phyloP scores from a whole-genome alignment of 1,284 basidiomycete species.

The Rhodotorula mucilaginosa region DNA sequence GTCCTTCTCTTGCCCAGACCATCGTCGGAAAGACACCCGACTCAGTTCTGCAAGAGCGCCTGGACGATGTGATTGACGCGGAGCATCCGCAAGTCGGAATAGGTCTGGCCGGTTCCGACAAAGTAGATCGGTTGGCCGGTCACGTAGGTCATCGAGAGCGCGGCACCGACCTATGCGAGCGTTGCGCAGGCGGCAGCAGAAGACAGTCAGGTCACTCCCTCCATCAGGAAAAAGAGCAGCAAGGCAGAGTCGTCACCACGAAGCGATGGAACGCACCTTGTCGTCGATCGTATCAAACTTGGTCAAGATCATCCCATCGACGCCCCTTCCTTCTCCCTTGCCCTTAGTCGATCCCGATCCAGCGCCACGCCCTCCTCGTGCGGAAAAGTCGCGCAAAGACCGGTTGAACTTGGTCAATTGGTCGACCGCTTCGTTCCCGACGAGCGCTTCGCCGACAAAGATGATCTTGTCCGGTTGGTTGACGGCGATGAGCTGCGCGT shows the following conservation, averaged over 20 bases:
- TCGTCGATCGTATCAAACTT: slow-evolving; percentile 98
- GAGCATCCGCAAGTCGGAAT: slow-evolving; percentile 85
- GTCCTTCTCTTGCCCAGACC: neutral
- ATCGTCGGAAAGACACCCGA: neutral
- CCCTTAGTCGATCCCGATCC: slow-evolving; percentile 14
- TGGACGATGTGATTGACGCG: slow-evolving; percentile 89
- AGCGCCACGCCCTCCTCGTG: slow-evolving; percentile 56
- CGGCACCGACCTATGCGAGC: slow-evolving; percentile 74
- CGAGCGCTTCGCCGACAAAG: slow-evolving; percentile 92
- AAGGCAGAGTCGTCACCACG: neutral
- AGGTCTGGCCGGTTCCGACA: slow-evolving; percentile 92
- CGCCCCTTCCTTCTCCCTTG: slow-evolving; percentile 71
- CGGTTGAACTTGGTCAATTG: slow-evolving; percentile 92
- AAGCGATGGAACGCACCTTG: slow-evolving; percentile 57
- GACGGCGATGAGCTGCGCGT: slow-evolving; percentile 70
- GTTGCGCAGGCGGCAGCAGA: too few relatives aligned
- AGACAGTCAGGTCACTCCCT: neutral
- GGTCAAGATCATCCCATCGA: slow-evolving; percentile 93
- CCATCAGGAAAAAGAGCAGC: too few relatives aligned
- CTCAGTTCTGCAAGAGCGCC: slow-evolving; percentile 61
- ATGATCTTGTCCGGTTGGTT: slow-evolving; percentile 94
- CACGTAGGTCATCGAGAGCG: slow-evolving; percentile 94
- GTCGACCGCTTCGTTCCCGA: slow-evolving; percentile 95
- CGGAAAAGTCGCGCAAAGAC: slow-evolving; percentile 81
- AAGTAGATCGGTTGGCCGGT: slow-evolving; percentile 95